Evolutionary conservation across 2,329 filamentous ascomycete genomes (phyloP).

Genomic region (Pyrenophora tritici-repentis): DNA sequence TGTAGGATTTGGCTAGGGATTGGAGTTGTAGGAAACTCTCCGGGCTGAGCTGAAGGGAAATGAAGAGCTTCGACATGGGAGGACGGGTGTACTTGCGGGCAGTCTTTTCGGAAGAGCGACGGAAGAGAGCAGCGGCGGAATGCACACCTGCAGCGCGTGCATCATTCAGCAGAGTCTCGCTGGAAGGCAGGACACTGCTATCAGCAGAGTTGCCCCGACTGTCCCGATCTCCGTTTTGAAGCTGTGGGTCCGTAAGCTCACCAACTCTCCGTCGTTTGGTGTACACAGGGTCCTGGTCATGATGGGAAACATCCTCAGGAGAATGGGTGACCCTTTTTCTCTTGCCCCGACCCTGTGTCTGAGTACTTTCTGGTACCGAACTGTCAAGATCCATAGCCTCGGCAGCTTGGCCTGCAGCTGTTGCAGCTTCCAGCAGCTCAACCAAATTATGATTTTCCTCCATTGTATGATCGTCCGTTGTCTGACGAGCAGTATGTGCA

Average conservation of each 20-base stretch:
- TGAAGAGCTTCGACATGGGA: conserved; percentile 62
- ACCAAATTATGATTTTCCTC: conserved; percentile 42
- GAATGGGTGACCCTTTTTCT: conserved; percentile 30
- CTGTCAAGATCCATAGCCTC: conserved; percentile 20
- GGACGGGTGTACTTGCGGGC: conserved; percentile 63
- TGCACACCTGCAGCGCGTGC: conserved; percentile 58
- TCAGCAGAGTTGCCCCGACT: conserved; percentile 5
- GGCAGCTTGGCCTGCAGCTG: conserved; percentile 37
- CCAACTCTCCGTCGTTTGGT: conserved; percentile 31
- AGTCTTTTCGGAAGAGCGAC: conserved; percentile 46
- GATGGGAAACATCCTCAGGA: conserved; percentile 9
- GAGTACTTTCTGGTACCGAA: not conserved
- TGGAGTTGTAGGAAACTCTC: conserved; percentile 63
- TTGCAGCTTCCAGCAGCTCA: conserved; percentile 46
- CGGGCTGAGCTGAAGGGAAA: conserved; percentile 60
- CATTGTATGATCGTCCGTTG: conserved; percentile 19
- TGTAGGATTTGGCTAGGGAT: conserved; percentile 61
- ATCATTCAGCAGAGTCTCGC: conserved; percentile 39
- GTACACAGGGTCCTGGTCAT: conserved; percentile 8
- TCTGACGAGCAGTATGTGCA: conserved; percentile 21
- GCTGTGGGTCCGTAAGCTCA: conserved; percentile 22
- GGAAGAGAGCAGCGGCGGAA: conserved; percentile 58
- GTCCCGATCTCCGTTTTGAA: conserved; percentile 7
- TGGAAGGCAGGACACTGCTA: conserved; percentile 20
- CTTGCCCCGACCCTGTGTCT: conserved; percentile 27